Percentiles rank a stretch among this genome's conserved stretches.
Conservation (phyloP, 805 yeast species). For the Nakazawaea ernobii region DNA sequence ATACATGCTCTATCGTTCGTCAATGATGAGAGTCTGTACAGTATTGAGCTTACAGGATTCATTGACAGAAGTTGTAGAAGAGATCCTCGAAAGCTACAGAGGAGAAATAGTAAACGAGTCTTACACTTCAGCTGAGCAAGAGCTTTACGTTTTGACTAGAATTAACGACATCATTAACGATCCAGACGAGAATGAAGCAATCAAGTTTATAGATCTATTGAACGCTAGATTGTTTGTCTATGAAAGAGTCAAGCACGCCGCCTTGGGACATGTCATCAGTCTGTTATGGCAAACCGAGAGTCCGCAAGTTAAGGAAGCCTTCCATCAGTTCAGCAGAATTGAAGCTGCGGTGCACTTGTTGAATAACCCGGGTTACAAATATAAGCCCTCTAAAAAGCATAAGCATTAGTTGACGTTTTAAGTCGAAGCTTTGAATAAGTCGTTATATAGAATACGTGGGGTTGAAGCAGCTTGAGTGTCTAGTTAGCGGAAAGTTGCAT, state of each 20-base stretch:
- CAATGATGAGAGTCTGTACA: constrained; percentile 3
- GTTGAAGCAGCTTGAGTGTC: neutral
- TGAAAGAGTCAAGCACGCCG: neutral
- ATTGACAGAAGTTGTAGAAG: neutral
- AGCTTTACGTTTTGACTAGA: constrained; percentile 1
- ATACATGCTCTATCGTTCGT: constrained; percentile 1
- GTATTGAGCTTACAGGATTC: neutral
- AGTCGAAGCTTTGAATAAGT: neutral
- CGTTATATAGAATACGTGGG: neutral
- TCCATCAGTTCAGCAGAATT: neutral
- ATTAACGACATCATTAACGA: constrained; percentile 3
- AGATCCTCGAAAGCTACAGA: neutral
- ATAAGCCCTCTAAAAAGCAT: constrained; percentile 3
- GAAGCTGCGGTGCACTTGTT: neutral
- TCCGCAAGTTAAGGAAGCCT: neutral
- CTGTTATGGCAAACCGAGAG: constrained; percentile 7
- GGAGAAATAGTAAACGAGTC: neutral
- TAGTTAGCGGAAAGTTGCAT: too few species aligned
- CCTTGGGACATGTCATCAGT: neutral
- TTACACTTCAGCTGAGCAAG: neutral
- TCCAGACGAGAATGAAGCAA: neutral
- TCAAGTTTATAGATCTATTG: neutral
- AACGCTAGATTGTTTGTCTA: neutral
- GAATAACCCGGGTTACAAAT: constrained; percentile 1
- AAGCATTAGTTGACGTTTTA: too few species aligned